A percentile compares a stretch with the other conserved stretches of the same genome.
Conservation (phyloP, 495 filamentous ascomycete species). For the Aspergillus conjunctus region DNA sequence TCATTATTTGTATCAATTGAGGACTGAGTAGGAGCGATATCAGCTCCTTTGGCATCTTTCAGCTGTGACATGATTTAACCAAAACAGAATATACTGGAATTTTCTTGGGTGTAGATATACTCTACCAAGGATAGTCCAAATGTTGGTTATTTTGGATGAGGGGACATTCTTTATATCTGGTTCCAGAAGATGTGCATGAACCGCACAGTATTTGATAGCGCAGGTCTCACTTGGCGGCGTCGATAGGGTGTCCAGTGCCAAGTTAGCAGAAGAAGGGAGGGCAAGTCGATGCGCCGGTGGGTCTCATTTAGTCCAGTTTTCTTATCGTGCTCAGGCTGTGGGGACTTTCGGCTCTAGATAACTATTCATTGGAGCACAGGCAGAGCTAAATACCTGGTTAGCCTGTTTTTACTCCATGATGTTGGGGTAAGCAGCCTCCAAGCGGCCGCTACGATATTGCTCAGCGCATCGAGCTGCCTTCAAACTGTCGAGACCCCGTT, state of each 20-base stretch:
- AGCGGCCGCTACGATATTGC: too few relatives aligned
- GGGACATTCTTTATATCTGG: neutral
- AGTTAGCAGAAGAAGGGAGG: conserved; percentile 1
- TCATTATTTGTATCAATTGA: neutral
- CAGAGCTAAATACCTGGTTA: too few relatives aligned
- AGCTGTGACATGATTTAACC: neutral
- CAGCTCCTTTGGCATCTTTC: conserved; percentile 1
- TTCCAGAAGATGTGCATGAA: neutral
- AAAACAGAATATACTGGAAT: neutral
- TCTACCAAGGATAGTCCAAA: neutral
- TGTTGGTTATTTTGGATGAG: neutral
- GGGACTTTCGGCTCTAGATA: too few relatives aligned
- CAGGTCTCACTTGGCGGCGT: neutral
- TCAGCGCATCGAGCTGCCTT: too few relatives aligned
- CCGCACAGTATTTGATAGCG: neutral
- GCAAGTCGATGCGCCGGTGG: conserved; percentile 9
- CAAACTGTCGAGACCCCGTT: too few relatives aligned
- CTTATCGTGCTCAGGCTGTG: too few relatives aligned
- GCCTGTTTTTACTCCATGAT: too few relatives aligned
- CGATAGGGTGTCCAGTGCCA: too few relatives aligned
- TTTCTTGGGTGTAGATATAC: neutral
- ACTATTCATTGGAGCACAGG: too few relatives aligned
- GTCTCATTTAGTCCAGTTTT: conserved; percentile 2
- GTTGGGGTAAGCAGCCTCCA: too few relatives aligned
- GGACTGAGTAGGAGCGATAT: neutral